Evolutionary conservation across 805 yeast species (phyloP).

Genomic region (Hanseniaspora hatyaiensis): DNA sequence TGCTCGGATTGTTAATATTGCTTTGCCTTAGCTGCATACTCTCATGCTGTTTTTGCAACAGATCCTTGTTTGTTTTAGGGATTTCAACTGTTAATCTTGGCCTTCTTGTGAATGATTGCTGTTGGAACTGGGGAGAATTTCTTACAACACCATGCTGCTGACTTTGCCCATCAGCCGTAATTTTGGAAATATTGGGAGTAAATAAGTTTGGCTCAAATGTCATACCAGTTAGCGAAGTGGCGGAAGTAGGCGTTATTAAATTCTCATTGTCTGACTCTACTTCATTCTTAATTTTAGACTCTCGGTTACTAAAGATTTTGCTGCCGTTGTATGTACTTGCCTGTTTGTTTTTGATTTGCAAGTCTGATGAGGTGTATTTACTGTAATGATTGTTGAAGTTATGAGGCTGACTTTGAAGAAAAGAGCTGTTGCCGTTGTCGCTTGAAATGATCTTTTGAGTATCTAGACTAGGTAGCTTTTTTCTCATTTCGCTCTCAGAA

Average conservation of each 20-base stretch:
- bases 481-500: not conserved
- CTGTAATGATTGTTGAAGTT: slow-evolving; percentile 17
- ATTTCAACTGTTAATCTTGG: slow-evolving; percentile 13
- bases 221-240: slow-evolving; percentile 17
- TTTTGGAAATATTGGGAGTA: slow-evolving; percentile 22
- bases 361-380: not conserved
- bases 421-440: not conserved
- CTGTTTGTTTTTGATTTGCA: not conserved
- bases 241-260: slow-evolving; percentile 25
- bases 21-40: not conserved
- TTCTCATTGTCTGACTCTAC: slow-evolving; percentile 6
- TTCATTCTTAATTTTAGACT: slow-evolving; percentile 12
- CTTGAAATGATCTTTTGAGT: slow-evolving; percentile 1
- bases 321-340: not conserved
- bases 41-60: slow-evolving; percentile 2
- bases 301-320: not conserved
- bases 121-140: slow-evolving; percentile 22
- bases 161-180: not conserved
- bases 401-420: not conserved
- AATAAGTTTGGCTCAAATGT: slow-evolving; percentile 28
- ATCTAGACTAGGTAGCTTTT: slow-evolving; percentile 3
- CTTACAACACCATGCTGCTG: slow-evolving; percentile 19
- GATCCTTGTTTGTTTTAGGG: slow-evolving; percentile 10
- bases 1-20: slow-evolving; percentile 7
- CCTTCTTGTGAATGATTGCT: slow-evolving; percentile 18